phyloP scores from a whole-genome alignment of 2,329 filamentous ascomycete genomes.

The Orbilia brochopaga region DNA sequence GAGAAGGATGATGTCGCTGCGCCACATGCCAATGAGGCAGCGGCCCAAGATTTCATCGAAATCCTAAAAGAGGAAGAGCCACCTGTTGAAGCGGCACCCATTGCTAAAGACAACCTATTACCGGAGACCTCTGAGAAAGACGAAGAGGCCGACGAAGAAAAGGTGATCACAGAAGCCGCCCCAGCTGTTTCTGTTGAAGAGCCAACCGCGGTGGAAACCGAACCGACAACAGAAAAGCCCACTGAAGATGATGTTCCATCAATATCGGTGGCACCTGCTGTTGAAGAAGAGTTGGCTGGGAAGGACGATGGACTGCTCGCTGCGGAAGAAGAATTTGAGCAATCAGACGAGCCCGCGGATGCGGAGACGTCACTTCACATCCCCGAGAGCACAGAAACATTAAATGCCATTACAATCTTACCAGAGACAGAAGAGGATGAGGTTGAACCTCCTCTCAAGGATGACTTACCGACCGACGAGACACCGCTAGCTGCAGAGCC shows the following conservation, averaged over 20 bases:
- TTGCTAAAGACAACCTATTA: constrained; percentile 20
- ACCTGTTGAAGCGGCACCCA: constrained; percentile 16
- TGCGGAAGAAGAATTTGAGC: constrained; percentile 17
- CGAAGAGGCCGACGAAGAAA: constrained; percentile 12
- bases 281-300: constrained; percentile 18
- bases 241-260: constrained; percentile 33
- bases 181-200: constrained; percentile 7
- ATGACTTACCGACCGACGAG: background rate
- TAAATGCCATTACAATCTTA: constrained; percentile 34
- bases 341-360: background rate
- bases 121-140: constrained; percentile 22
- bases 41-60: constrained; percentile 1
- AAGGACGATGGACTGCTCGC: constrained; percentile 18
- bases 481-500: background rate
- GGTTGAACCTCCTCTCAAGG: constrained; percentile 2
- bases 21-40: constrained; percentile 12
- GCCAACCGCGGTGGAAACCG: background rate
- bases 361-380: constrained; percentile 21
- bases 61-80: constrained; percentile 17
- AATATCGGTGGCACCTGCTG: constrained; percentile 32
- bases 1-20: constrained; percentile 1
- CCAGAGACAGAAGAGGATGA: constrained; percentile 35
- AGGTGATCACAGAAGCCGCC: constrained; percentile 14
- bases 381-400: constrained; percentile 26
- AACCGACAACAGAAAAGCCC: constrained; percentile 8